Conservation (phyloP, 352 stramenopile species). For the Globisporangium radiosum region DNA sequence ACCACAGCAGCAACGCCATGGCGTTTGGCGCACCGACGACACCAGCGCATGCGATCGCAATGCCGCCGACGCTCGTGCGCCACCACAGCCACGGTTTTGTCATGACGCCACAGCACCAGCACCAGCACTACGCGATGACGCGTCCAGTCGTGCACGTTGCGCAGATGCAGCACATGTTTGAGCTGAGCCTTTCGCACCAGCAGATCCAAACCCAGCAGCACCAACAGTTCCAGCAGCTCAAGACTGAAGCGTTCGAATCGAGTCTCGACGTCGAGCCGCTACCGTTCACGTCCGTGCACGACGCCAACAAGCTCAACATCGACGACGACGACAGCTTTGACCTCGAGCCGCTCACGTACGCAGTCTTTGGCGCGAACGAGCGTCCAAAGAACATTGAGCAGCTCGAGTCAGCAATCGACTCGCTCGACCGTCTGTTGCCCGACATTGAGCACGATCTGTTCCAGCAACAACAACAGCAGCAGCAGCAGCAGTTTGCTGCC, state of each 20-base stretch:
- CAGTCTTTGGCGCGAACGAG: conserved; percentile 33
- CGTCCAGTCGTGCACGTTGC: conserved; percentile 32
- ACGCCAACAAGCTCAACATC: too few species aligned
- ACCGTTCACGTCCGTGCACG: conserved; percentile 26
- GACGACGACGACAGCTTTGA: conserved; percentile 37
- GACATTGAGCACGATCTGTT: conserved; percentile 68
- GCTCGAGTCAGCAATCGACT: conserved; percentile 70
- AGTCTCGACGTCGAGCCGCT: conserved; percentile 61
- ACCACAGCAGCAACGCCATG: conserved; percentile 20
- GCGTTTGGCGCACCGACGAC: conserved; percentile 4
- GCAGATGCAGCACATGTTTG: conserved; percentile 47
- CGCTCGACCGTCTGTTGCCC: conserved; percentile 57
- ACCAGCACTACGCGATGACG: conserved; percentile 24
- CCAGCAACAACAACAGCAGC: conserved; percentile 12
- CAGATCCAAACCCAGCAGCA: conserved; percentile 18
- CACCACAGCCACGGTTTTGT: conserved; percentile 67
- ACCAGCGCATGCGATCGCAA: conserved; percentile 15
- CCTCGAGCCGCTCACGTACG: conserved; percentile 60
- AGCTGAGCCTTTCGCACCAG: conserved; percentile 60
- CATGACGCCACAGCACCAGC: conserved; percentile 25
- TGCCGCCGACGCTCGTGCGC: conserved; percentile 46
- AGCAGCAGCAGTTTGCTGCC: conserved; percentile 1
- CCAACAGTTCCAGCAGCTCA: conserved; percentile 22
- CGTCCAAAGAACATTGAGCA: conserved; percentile 51
- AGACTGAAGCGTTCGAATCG: conserved; percentile 8